Base-by-base conservation (phyloP, 2,329 filamentous ascomycete species). In the Cyanodermella asteris region DNA sequence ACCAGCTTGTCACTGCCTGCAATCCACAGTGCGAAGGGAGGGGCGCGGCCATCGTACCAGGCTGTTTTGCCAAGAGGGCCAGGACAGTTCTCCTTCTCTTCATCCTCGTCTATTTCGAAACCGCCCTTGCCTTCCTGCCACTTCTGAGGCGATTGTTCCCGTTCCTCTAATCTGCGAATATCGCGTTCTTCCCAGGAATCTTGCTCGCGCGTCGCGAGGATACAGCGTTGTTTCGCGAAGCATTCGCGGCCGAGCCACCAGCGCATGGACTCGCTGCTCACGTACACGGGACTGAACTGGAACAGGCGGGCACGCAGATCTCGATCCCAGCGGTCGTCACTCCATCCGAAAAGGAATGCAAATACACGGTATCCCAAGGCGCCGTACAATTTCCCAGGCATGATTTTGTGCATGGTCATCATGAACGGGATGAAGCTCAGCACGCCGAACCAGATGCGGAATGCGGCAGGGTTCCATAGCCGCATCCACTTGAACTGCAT, bases 211-310 rank as follows among this genome's bases (percentile, higher is more conserved):
- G 81, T 91, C 1, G 76, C 63, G 5, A 93, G 54, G 25, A 93
- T 90, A 41, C 82, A 93, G 43, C 76, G 78, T 39, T 91, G 78
- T 37, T 61, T 68, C 14, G 67, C 72, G 40, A 91, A 93, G 36
- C 81, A 81, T 38, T 87, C 78, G 4, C 72, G 56, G 1, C 82
- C 84, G 1, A 93, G 60, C 84, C 84, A 93, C 84, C 84, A 94
- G 5, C 78, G 61, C 78, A 93, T 91, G 30, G 70, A 73, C 50
- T 93, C 81, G 1, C 78, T 65, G 37, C 72, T 80, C 25, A 93
- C 78, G 39, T 90, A 91, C 0, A 91, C 78, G 1, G 84, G 84
- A 0, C 80, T 70, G 36, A 91, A 93, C 39, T 87, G 78, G 45
- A 94, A 93, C 62, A 90, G 73, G 20, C 84, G 70, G 41, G 78